Conservation (phyloP, 306 rosid genomes). For the Oxytropis ochrocephala region DNA sequence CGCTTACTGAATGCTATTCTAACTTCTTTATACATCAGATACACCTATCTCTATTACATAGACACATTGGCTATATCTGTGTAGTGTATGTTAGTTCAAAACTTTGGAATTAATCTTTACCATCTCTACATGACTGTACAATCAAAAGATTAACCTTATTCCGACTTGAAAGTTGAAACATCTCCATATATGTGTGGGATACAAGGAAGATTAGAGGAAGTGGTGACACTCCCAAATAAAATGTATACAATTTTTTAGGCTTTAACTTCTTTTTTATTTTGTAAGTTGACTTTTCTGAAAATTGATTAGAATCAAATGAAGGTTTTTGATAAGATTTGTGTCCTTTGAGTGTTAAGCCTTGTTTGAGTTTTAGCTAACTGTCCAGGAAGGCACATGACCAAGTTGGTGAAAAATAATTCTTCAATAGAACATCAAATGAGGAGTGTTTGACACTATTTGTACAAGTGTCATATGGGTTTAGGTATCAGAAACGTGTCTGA, state of each 20-base stretch:
- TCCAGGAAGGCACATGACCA: too few species aligned
- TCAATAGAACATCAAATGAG: background rate
- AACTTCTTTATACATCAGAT: too few species aligned
- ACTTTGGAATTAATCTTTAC: background rate
- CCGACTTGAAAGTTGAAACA: too few species aligned
- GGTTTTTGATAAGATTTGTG: too few species aligned
- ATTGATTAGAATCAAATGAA: background rate
- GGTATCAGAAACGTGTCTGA: background rate
- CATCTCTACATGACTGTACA: too few species aligned
- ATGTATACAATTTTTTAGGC: background rate
- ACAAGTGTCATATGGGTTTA: background rate
- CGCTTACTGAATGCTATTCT: too few species aligned
- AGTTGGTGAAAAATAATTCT: background rate
- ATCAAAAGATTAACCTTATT: too few species aligned
- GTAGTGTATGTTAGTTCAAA: background rate
- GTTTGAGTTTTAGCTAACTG: too few species aligned
- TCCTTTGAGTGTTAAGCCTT: background rate
- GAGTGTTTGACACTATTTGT: background rate
- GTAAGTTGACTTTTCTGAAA: background rate
- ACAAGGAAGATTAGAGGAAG: background rate
- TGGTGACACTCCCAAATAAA: background rate
- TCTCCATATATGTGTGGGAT: background rate
- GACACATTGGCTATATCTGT: background rate
- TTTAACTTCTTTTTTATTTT: background rate
- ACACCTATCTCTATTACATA: too few species aligned